Evolutionary conservation across 768 basidiomycete genomes (phyloP).

Genomic region (Tulasnella sp.): DNA sequence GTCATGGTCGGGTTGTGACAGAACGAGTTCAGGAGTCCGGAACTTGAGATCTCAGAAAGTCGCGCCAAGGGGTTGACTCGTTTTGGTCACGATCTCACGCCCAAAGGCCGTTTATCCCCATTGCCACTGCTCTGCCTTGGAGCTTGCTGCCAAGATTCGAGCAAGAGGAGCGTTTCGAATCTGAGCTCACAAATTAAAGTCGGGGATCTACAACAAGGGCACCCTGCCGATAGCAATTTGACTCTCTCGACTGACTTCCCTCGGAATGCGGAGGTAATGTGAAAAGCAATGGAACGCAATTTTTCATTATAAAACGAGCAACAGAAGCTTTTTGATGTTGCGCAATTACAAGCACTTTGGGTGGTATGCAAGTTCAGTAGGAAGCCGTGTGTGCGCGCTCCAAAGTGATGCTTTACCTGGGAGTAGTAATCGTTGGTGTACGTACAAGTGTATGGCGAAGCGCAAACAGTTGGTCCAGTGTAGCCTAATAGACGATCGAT

Average conservation of each 20-base stretch:
- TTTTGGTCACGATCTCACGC: not conserved
- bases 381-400: not conserved
- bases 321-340: not conserved
- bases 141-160: not conserved
- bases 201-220: not conserved
- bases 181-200: not conserved
- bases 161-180: not conserved
- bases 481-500: not conserved
- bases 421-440: not conserved
- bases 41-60: not conserved
- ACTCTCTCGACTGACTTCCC: not conserved
- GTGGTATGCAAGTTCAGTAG: not conserved
- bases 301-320: not conserved
- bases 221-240: not conserved
- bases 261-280: not conserved
- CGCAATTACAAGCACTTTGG: not conserved
- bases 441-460: conserved; percentile 18
- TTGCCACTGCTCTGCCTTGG: not conserved
- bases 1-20: not conserved
- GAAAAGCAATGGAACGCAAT: not conserved
- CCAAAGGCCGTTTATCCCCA: not conserved
- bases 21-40: too few species aligned
- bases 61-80: not conserved
- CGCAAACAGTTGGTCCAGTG: conserved; percentile 23
- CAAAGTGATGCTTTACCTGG: not conserved